Percentiles rank a stretch among this genome's conserved stretches.
These are phyloP conservation scores for Adenanthera pavonina DNA, from an alignment of 306 rosid genomes.

Conservation along the genomic window DNA sequence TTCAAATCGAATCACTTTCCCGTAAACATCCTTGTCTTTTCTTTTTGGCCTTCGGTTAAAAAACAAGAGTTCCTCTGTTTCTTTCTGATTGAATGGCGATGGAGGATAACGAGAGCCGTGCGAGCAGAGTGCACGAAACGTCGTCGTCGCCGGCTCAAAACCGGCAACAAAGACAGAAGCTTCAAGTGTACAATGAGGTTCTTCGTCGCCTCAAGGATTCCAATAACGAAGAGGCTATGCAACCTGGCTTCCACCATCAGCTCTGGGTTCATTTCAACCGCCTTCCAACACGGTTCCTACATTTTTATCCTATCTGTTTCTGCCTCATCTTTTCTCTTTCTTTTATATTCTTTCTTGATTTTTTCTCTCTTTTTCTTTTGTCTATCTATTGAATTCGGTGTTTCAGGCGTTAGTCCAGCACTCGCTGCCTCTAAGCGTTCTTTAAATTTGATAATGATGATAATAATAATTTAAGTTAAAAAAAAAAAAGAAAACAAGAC, in stretches of 20 bases:
- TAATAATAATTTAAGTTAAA: background rate
- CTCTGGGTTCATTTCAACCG: slow-evolving; percentile 97
- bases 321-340: background rate
- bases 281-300: slow-evolving; percentile 86
- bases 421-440: background rate
- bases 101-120: slow-evolving; percentile 78
- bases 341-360: background rate
- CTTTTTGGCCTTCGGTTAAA: background rate
- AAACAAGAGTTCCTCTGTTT: background rate
- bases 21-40: slow-evolving; percentile 34
- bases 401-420: background rate
- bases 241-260: slow-evolving; percentile 80
- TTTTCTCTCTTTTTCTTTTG: background rate
- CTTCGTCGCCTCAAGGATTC: slow-evolving; percentile 88
- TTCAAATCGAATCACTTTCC: slow-evolving; percentile 6
- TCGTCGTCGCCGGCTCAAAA: slow-evolving; percentile 52
- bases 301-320: slow-evolving; percentile 16
- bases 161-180: slow-evolving; percentile 72
- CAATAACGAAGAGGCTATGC: slow-evolving; percentile 60
- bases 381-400: background rate
- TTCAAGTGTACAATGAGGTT: slow-evolving; percentile 89
- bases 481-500: too few species aligned
- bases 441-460: background rate
- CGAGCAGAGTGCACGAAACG: slow-evolving; percentile 57
- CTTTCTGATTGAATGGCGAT: slow-evolving; percentile 48